Base-by-base conservation (phyloP, 805 yeast species). In the Metschnikowia gruessii region DNA sequence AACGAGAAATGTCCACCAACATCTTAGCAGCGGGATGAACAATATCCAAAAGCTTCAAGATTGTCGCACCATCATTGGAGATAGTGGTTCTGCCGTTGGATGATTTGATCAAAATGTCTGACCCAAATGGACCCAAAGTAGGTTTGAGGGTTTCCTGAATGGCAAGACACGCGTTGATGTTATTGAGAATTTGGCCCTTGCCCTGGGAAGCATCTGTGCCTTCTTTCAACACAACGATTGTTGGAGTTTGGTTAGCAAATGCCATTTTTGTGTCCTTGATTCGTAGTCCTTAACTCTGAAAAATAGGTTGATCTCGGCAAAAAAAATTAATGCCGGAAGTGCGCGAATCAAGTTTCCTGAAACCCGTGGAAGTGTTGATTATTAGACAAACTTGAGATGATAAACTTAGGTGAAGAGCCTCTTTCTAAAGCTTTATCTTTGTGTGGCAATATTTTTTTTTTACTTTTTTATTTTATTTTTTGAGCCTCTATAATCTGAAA, bases 1-100 rank as follows among this genome's bases (percentile, higher is more conserved):
- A 90, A 64, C 95, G 85, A 15, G 97, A 87, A 48, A 92, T 87
- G 64, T 92, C 96, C 44, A 92, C 99, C 56, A 92, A 73, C 50
- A 92, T 91, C 66, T 89, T 90, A 11, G 99, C 99, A 10, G 99
- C 99, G 9, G 99, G 99, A 61, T 94, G 99, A 21, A 94, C 97
- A 46, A 94, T 95, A 62, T 94, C 99, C 55, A 94, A 71, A 47
- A 94, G 75, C 63, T 85, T 88, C 64, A 94, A 74, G 58, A 94
- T 92, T 2, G 99, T 94, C 34, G 99, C 99, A 56, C 99, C 99
- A 64, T 94, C 99, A 66, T 94, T 94, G 36, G 99, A 92, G 55
- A 94, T 91, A 18, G 98, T 94, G 40, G 98, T 88, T 58, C 80
- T 83, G 45, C 95, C 96, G 59, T 79, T 81, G 15, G 84, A 77